Percentiles rank a stretch among this genome's conserved stretches.
phyloP scores from a whole-genome alignment of 2,329 filamentous ascomycete species.

The Fusarium floridanum region DNA sequence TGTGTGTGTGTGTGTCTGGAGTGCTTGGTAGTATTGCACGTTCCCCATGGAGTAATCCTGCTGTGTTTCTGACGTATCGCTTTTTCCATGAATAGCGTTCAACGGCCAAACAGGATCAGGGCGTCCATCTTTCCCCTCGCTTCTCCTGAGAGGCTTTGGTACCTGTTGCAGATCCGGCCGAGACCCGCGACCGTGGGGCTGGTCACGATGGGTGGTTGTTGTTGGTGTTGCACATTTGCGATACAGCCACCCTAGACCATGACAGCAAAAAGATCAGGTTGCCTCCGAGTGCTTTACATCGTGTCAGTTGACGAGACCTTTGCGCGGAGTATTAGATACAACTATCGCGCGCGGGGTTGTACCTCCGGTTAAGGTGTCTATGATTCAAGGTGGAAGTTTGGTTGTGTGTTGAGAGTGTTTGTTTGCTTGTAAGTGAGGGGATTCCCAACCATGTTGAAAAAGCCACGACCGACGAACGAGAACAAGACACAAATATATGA shows the following conservation, averaged over 20 bases:
- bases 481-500: not conserved
- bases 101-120: not conserved
- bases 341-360: not conserved
- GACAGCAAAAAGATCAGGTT: not conserved
- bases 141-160: not conserved
- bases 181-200: not conserved
- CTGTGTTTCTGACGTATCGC: slow-evolving; percentile 24
- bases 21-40: not conserved
- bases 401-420: not conserved
- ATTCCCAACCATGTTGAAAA: not conserved
- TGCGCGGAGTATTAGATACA: not conserved
- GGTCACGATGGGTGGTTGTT: not conserved
- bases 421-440: not conserved
- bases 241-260: not conserved
- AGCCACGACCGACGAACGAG: not conserved
- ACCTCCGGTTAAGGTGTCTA: not conserved
- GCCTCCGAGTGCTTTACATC: not conserved
- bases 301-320: not conserved
- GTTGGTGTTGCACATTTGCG: not conserved
- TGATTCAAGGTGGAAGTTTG: not conserved
- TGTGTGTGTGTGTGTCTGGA: not conserved
- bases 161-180: slow-evolving; percentile 4
- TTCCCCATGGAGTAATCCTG: slow-evolving; percentile 21
- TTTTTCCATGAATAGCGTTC: not conserved
- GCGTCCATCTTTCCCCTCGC: not conserved